Evolutionary conservation across 441 rosid species (phyloP).

Genomic region (Populus hybrid): DNA sequence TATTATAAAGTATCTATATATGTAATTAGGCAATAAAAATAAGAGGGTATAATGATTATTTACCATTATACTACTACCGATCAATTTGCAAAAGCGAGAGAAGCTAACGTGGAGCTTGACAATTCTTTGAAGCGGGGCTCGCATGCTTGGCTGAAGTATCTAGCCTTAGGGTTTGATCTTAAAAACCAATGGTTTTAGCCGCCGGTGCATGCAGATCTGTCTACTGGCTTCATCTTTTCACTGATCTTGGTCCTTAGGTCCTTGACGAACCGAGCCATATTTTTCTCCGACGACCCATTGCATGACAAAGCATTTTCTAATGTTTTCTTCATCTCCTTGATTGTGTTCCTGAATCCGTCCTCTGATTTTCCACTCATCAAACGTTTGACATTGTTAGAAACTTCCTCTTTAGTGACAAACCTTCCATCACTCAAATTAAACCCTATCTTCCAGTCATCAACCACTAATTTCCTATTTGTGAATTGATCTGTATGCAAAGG

Average conservation of each 20-base stretch:
- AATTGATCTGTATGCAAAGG: constrained; percentile 67
- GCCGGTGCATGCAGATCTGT: neutral
- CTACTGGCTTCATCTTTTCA: constrained; percentile 9
- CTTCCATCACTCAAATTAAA: constrained; percentile 40
- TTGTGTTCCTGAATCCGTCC: constrained; percentile 24
- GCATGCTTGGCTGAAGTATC: no score
- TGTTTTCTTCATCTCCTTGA: constrained; percentile 31
- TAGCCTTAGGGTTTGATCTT: no score
- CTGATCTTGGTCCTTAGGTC: constrained; percentile 31
- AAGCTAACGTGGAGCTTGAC: no score
- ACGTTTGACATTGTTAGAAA: constrained; percentile 31
- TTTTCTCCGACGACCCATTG: constrained; percentile 48
- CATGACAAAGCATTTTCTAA: constrained; percentile 38
- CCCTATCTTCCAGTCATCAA: constrained; percentile 67
- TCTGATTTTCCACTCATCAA: constrained; percentile 43
- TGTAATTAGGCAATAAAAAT: no score
- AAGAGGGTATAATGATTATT: no score
- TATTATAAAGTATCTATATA: no score
- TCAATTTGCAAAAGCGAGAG: no score
- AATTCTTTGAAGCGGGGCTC: no score
- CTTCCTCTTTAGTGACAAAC: constrained; percentile 36
- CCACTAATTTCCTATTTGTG: constrained; percentile 58
- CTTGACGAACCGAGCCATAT: constrained; percentile 37
- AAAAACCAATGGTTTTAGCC: neutral
- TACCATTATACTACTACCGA: no score